phyloP scores from a whole-genome alignment of 1,284 basidiomycete species.

The Heterobasidion irregulare region DNA sequence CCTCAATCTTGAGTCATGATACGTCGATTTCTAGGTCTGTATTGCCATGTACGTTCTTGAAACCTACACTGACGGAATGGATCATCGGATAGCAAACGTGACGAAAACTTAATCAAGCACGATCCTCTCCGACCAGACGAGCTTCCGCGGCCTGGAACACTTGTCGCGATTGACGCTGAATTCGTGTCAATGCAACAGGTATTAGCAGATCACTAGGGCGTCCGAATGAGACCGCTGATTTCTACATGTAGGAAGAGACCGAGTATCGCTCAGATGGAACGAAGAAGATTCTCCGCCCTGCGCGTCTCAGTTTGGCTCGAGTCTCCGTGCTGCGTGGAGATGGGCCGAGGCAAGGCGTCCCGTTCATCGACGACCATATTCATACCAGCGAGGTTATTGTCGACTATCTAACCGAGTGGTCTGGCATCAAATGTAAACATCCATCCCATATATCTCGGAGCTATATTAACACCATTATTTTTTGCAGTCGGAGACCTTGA shows the following conservation, averaged over 20 bases:
- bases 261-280: slow-evolving; percentile 94
- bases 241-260: slow-evolving; percentile 69
- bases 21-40: slow-evolving; percentile 78
- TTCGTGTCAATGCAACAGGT: slow-evolving; percentile 91
- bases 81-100: slow-evolving; percentile 56
- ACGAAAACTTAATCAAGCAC: slow-evolving; percentile 70
- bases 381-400: slow-evolving; percentile 92
- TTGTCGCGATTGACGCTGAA: slow-evolving; percentile 95
- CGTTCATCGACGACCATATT: slow-evolving; percentile 98
- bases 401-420: slow-evolving; percentile 95
- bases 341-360: slow-evolving; percentile 70
- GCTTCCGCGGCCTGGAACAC: slow-evolving; percentile 76
- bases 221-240: slow-evolving; percentile 2
- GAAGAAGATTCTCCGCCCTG: slow-evolving; percentile 87
- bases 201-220: neutral
- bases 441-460: neutral
- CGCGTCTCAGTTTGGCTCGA: slow-evolving; percentile 85
- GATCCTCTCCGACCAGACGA: slow-evolving; percentile 68
- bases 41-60: neutral
- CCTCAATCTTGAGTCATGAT: slow-evolving; percentile 76
- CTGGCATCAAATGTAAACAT: slow-evolving; percentile 84
- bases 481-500: slow-evolving; percentile 84
- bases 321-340: slow-evolving; percentile 91
- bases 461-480: neutral
- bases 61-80: neutral